Conservation (phyloP, 441 rosid species). For the Flueggea neowawraea region DNA sequence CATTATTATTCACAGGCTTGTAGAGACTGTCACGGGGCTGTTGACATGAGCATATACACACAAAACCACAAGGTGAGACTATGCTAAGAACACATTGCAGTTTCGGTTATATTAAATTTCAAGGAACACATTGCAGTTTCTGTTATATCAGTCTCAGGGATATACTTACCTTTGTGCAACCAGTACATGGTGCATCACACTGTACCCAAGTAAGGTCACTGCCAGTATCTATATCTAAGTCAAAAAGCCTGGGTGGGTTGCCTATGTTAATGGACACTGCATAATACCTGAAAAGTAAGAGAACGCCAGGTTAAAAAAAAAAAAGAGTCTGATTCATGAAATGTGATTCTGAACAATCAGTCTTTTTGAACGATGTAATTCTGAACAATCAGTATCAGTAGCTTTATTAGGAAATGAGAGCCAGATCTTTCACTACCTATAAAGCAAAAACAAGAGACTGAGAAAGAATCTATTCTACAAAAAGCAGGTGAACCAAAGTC, state of each 20-base stretch:
- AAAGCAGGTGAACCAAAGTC: too few relatives aligned
- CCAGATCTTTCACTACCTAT: too few relatives aligned
- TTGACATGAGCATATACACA: slow-evolving; percentile 1
- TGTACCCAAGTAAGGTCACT: slow-evolving; percentile 97
- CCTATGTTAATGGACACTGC: slow-evolving; percentile 62
- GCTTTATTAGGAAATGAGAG: too few relatives aligned
- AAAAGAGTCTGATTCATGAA: background rate
- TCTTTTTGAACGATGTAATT: too few relatives aligned
- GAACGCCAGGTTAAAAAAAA: background rate
- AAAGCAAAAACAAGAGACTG: too few relatives aligned
- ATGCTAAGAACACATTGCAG: background rate
- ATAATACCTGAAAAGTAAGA: slow-evolving; percentile 51
- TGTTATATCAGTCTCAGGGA: background rate
- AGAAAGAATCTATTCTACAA: too few relatives aligned
- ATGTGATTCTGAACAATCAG: too few relatives aligned
- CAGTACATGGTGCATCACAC: slow-evolving; percentile 73
- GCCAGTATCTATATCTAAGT: slow-evolving; percentile 85
- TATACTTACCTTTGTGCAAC: slow-evolving; percentile 51
- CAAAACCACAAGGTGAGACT: slow-evolving; percentile 4
- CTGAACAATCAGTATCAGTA: too few relatives aligned
- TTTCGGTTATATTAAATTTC: background rate
- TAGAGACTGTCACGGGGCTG: slow-evolving; percentile 70
- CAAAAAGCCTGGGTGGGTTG: slow-evolving; percentile 72
- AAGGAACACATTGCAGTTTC: background rate
- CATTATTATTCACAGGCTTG: slow-evolving; percentile 61